These are phyloP conservation scores for Fusarium stilboides DNA, from an alignment of 2,329 filamentous ascomycete genomes.

Conservation along the genomic window DNA sequence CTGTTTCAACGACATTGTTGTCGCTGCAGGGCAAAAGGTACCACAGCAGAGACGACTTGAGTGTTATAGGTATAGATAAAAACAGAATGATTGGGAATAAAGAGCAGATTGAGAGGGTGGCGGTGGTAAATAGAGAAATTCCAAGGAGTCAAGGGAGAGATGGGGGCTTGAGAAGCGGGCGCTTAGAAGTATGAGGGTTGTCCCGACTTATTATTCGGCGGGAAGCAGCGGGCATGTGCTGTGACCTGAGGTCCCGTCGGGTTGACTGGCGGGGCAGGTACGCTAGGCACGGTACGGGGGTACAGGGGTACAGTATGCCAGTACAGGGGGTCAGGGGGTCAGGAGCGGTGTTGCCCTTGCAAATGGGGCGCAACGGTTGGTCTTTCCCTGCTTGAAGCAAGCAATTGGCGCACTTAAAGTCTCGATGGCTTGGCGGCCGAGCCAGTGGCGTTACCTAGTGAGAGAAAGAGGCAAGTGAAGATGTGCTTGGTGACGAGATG, in stretches of 20 bases:
- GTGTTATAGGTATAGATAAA: constrained; percentile 11
- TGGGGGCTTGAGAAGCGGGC: constrained; percentile 38
- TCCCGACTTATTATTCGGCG: constrained; percentile 50
- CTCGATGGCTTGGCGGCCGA: constrained; percentile 42
- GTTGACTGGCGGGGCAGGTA: constrained; percentile 38
- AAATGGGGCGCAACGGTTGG: constrained; percentile 34
- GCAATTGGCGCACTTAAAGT: constrained; percentile 45
- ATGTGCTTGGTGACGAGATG: constrained; percentile 21
- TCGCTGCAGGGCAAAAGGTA: constrained; percentile 44
- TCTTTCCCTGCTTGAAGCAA: constrained; percentile 39
- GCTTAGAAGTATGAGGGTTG: constrained; percentile 49
- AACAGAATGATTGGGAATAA: constrained; percentile 11
- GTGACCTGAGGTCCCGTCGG: constrained; percentile 37
- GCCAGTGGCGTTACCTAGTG: constrained; percentile 43
- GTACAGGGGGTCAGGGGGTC: constrained; percentile 28
- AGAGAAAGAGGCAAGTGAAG: constrained; percentile 30
- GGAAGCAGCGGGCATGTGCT: constrained; percentile 34
- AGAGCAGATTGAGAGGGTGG: constrained; percentile 24
- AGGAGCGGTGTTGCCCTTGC: constrained; percentile 42
- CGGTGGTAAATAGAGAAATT: constrained; percentile 40
- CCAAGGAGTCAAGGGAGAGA: constrained; percentile 41
- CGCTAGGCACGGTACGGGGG: constrained; percentile 47
- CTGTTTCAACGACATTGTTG: constrained; percentile 73
- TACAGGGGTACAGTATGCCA: constrained; percentile 30
- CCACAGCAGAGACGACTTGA: constrained; percentile 36